Conservation (phyloP, 1,284 basidiomycete genomes). For the Malassezia brasiliensis region DNA sequence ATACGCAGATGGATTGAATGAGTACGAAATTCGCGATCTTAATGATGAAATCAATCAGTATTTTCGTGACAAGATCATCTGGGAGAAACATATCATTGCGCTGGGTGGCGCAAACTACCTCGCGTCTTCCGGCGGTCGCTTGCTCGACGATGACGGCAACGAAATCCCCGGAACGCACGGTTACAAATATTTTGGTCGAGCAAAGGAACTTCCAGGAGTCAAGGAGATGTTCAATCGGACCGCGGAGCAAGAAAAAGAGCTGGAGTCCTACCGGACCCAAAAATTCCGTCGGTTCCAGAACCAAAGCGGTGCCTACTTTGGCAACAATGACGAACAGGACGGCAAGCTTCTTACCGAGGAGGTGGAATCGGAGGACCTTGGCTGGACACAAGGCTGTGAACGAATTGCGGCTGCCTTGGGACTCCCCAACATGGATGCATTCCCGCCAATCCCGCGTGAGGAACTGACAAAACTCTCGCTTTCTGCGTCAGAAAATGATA, state of each 20-base stretch:
- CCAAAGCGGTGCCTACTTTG: conserved; percentile 79
- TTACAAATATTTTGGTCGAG: conserved; percentile 98
- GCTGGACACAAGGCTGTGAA: conserved; percentile 66
- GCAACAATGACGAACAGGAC: conserved; percentile 78
- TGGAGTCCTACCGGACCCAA: conserved; percentile 61
- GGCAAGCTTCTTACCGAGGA: conserved; percentile 55
- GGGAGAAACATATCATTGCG: conserved; percentile 92
- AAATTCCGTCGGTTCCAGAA: conserved; percentile 82
- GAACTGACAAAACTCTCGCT: conserved; percentile 48
- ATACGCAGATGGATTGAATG: conserved; percentile 70
- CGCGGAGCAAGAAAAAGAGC: conserved; percentile 63
- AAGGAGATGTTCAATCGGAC: conserved; percentile 80
- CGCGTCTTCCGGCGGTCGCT: conserved; percentile 63
- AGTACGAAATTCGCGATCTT: conserved; percentile 89
- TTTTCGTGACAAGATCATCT: conserved; percentile 86
- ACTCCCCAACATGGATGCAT: background rate
- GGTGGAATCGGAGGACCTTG: conserved; percentile 30
- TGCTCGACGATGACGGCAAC: conserved; percentile 80
- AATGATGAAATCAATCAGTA: conserved; percentile 98
- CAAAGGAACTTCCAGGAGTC: conserved; percentile 90
- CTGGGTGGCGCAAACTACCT: conserved; percentile 94
- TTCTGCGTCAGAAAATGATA: conserved; percentile 55
- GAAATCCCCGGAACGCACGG: conserved; percentile 94
- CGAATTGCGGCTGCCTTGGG: conserved; percentile 47
- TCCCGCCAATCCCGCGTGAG: conserved; percentile 4